phyloP scores from a whole-genome alignment of 2,329 filamentous ascomycete species.

The Daldinia sp. region DNA sequence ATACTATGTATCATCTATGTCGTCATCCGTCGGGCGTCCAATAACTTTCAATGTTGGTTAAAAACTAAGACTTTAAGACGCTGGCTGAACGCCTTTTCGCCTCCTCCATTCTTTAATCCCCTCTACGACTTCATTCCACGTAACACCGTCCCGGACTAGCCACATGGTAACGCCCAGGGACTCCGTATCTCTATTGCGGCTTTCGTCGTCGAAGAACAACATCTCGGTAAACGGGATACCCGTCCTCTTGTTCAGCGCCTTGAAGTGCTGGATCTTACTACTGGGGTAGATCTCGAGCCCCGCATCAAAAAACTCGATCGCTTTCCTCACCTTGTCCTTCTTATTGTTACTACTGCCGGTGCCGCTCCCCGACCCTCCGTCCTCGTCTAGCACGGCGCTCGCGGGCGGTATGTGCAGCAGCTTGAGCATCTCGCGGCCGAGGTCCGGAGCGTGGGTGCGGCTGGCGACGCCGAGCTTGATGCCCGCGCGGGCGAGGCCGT shows the following conservation, averaged over 20 bases:
- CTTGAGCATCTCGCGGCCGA: constrained; percentile 84
- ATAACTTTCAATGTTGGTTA: neutral
- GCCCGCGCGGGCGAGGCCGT: constrained; percentile 63
- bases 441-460: constrained; percentile 81
- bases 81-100: constrained; percentile 63
- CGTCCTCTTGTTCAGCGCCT: constrained; percentile 76
- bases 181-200: constrained; percentile 85
- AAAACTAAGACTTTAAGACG: neutral
- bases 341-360: constrained; percentile 32
- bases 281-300: constrained; percentile 78
- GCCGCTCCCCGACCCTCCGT: constrained; percentile 11
- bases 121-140: constrained; percentile 79
- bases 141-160: constrained; percentile 83
- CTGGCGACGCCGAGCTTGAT: constrained; percentile 79
- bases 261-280: constrained; percentile 88
- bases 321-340: constrained; percentile 56
- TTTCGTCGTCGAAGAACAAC: constrained; percentile 96
- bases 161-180: constrained; percentile 85
- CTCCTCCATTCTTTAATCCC: constrained; percentile 86
- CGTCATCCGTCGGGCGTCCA: neutral
- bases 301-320: constrained; percentile 71
- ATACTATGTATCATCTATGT: neutral
- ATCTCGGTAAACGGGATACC: constrained; percentile 83
- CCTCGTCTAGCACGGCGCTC: constrained; percentile 41
- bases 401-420: constrained; percentile 71